phyloP scores from a whole-genome alignment of 2,329 filamentous ascomycete genomes.

The Juglanconis sp. region DNA sequence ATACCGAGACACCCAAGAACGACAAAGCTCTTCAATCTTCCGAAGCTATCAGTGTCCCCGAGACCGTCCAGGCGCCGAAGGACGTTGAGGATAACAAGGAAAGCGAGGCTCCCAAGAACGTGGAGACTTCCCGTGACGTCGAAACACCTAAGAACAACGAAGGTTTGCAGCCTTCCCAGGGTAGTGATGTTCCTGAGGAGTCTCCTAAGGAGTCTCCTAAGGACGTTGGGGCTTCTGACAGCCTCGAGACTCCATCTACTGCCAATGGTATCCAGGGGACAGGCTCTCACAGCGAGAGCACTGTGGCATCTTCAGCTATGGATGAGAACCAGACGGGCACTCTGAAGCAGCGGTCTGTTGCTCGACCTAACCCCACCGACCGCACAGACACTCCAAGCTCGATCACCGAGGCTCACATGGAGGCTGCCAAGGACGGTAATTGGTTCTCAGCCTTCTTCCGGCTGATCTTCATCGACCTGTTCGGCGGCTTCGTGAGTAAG shows the following conservation, averaged over 20 bases:
- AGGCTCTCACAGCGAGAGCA: neutral
- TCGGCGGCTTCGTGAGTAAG: slow-evolving; percentile 17
- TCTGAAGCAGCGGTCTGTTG: slow-evolving; percentile 15
- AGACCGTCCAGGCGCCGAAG: neutral
- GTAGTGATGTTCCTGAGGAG: neutral
- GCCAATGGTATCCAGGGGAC: neutral
- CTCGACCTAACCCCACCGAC: slow-evolving; percentile 2
- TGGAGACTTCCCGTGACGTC: neutral
- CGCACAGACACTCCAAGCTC: slow-evolving; percentile 11
- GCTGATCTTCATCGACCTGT: slow-evolving; percentile 19
- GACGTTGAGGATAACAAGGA: neutral
- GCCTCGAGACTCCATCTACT: neutral
- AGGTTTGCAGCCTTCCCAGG: neutral
- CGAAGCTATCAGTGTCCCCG: neutral
- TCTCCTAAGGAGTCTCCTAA: neutral
- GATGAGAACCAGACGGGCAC: slow-evolving; percentile 10
- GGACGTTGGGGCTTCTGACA: neutral
- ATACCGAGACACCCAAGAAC: neutral
- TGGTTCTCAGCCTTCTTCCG: slow-evolving; percentile 21
- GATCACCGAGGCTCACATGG: slow-evolving; percentile 11
- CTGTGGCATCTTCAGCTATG: slow-evolving; percentile 9
- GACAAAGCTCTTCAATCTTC: neutral
- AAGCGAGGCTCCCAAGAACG: neutral
- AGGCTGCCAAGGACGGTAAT: slow-evolving; percentile 18
- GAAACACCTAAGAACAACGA: neutral